Base-by-base conservation (phyloP, 2,329 filamentous ascomycete genomes). In the Diaporthe aspalathi region DNA sequence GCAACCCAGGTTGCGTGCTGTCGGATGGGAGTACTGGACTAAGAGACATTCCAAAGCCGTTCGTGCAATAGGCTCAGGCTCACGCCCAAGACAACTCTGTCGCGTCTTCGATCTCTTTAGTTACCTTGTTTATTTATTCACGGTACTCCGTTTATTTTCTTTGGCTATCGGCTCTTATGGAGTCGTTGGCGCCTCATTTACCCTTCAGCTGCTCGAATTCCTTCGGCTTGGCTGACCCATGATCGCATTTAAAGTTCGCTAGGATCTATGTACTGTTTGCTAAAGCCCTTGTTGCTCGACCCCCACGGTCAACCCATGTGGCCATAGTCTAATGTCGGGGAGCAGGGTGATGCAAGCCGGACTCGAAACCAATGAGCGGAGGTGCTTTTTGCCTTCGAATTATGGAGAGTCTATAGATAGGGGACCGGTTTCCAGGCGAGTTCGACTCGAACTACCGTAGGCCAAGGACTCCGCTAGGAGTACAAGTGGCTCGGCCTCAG, bases 401-500 rank as follows among this genome's bases (percentile, higher is more conserved):
- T 22, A 24, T 32, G 24, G 11, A 16, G 20, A 32, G 35, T 24
- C 40, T 20, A 22, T 2, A 27, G 11, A 11, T 32, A n/a, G 22
- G n/a, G 20, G 24, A 32, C 24, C 57, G 27, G 27, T 16, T 40
- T 47, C 12, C 43, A 47, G 9, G 24, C 9, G 17, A 47, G 1
- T 32, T 40, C 40, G 57, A 47, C 2, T 16, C 2, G 40, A 62
- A 62, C 40, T 62, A 40, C 57, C 57, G 57, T 22, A 27, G 16
- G 57, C 57, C 57, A 62, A 62, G 57, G 16, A n/a, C 11, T 47
- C 24, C 27, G 40, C 57, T 47, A 62, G 38, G 40, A 32, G n/a
- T n/a, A 47, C 57, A 47, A 62, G 57, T 62, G 57, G 57, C 57
- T 62, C 57, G 57, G 57, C 57, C 57, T 47, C 57, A 62, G 4